Base-by-base conservation (phyloP, 768 basidiomycete genomes). In the Xerocomus brunneocitrinus region DNA sequence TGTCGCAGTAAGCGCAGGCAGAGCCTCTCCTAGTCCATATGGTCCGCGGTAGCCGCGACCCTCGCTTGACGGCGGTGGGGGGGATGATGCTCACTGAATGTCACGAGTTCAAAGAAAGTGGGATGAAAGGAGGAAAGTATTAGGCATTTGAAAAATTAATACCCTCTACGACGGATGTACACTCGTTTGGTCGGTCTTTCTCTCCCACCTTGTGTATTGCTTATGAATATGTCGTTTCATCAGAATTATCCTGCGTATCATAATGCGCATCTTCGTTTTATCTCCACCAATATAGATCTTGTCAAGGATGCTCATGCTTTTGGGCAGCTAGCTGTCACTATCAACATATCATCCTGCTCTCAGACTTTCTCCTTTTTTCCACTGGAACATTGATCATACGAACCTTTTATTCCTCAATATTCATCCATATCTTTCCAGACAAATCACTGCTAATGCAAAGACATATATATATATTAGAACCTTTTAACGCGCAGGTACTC, bases 11-110 rank as follows among this genome's bases (percentile, higher is more conserved):
- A 60, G 62, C 24, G 55, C 59, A 46, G 68, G 65, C 13, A 76
- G 73, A 30, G 66, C 64, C 50, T 77, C 77, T 16, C 82, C 82
- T 10, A 74, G 73, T 3, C 79, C 80, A 27, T 72, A 71, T 39
- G 67, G 69, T 32, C 57, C 62, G n/a, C 60, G 59, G 59, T 72
- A 69, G 57, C 55, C 31, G 54, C 28, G 35, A 25, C 22, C 14
- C 24, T 43, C 7, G 22, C 34, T 19, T 38, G 24, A 49, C 43
- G 32, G 13, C 14, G 52, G 35, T 35, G 46, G 9, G 22, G 32
- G 7, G 40, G 30, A 12, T 44, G 47, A 16, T 49, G 49, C 36
- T 40, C 47, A 38, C 27, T 45, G 47, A 41, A 58, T 53, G 65
- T 56, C 41, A 51, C 47, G 55, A 39, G 50, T 54, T 53, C 16